Evolutionary conservation across 192 early-diverging fungal genomes (phyloP).

Genomic region (Backusella liffmaniae): DNA sequence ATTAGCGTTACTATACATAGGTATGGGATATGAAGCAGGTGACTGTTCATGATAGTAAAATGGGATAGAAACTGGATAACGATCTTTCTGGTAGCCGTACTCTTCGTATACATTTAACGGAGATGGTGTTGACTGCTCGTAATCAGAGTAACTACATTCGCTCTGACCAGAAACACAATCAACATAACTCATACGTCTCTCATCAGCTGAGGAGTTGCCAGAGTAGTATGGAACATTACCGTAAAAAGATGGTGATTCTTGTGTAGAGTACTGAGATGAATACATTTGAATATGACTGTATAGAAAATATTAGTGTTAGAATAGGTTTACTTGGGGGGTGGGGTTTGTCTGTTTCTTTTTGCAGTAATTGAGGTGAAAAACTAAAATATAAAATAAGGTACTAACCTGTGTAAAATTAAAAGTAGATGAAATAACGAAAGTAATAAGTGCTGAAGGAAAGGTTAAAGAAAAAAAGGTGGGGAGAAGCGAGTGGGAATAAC

Average conservation of each 20-base stretch:
- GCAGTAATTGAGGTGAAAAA: neutral
- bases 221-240: neutral
- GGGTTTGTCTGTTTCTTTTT: neutral
- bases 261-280: neutral
- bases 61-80: neutral
- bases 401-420: neutral
- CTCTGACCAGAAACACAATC: conserved; percentile 18
- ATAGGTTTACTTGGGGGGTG: neutral
- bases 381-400: neutral
- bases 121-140: conserved; percentile 21
- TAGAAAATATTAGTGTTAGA: neutral
- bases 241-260: neutral
- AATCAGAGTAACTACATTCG: conserved; percentile 15
- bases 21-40: neutral
- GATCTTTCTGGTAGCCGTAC: neutral
- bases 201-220: neutral
- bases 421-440: neutral
- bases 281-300: neutral
- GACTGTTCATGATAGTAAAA: conserved; percentile 14
- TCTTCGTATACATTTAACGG: conserved; percentile 6
- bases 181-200: conserved; percentile 15
- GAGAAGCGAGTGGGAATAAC: neutral
- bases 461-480: neutral
- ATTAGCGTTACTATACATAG: neutral
- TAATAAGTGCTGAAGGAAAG: neutral